Conservation (phyloP, 305 asterid genomes). For the Andrographis paniculata region DNA sequence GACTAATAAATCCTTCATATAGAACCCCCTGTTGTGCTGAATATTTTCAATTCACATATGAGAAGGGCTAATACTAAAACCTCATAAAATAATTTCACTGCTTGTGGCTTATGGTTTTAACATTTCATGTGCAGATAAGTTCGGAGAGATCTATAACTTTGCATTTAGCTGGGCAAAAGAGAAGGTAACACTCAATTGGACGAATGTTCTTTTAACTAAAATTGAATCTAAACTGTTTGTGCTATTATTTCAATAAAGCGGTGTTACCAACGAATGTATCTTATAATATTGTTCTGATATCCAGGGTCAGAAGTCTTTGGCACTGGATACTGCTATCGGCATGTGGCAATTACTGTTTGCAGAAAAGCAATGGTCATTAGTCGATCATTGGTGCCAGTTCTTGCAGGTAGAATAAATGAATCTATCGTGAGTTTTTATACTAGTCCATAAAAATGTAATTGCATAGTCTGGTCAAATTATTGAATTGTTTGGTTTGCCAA, state of each 20-base stretch:
- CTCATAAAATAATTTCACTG: background rate
- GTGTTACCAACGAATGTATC: background rate
- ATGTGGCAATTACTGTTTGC: constrained; percentile 78
- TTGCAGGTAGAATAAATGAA: constrained; percentile 43
- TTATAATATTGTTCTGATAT: constrained; percentile 12
- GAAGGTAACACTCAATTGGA: constrained; percentile 41
- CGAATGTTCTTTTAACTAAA: background rate
- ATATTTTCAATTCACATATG: too few species aligned
- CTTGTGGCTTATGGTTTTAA: constrained; percentile 4
- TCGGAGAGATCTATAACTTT: constrained; percentile 84
- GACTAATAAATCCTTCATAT: background rate
- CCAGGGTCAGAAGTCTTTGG: constrained; percentile 73
- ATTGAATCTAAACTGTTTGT: background rate
- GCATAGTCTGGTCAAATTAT: background rate
- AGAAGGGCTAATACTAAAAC: background rate
- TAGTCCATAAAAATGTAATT: background rate
- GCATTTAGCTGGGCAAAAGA: constrained; percentile 99
- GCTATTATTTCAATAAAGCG: background rate
- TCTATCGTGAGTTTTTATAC: too few species aligned
- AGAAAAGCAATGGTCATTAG: constrained; percentile 57
- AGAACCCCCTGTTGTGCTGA: background rate
- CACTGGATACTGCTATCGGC: constrained; percentile 70
- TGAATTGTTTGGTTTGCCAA: background rate
- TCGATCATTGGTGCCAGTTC: constrained; percentile 72
- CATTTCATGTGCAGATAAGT: constrained; percentile 51